Base-by-base conservation (phyloP, 1,139 yeast genomes). In the Suhomyces kunorum region DNA sequence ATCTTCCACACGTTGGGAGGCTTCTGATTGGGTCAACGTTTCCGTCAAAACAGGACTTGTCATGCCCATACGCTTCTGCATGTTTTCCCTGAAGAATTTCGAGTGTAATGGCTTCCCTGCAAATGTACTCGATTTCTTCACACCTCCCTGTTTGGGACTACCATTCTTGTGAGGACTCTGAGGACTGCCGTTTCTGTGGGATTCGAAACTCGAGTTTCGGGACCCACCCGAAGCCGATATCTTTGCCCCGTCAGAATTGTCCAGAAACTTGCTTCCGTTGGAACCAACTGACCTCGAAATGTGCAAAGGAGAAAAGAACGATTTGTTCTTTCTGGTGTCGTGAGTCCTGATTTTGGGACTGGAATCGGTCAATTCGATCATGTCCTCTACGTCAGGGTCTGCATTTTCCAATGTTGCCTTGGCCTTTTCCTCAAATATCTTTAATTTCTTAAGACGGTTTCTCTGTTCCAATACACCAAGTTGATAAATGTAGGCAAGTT, bases 391-490 rank as follows among this genome's bases (percentile, higher is more conserved):
- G 20, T 46, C 48, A 0, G 50, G 50, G 6, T 40, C 49, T 2
- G 54, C 48, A 3, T 32, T 35, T 2, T 42, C 43, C 8, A 51
- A 40, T 2, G 56, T 42, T 8, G 43, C 49, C 5, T 42, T 46
- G 3, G 50, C 55, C 27, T 47, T 50, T 32, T 49, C 48, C 9
- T 71, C 71, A 42, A 70, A 71, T 1, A 57, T 43, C 22, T 58
- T 58, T 37, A 45, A 28, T 43, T 69, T 65, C 38, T 55, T 55
- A 7, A 66, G 31, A 34, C 77, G 53, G 23, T 59, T 61, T 31
- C 50, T 55, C 42, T 72, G 76, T 38, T 69, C 77, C 13, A 69
- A 42, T 2, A 45, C 19, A 2, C 76, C 77, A 9, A 71, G 51
- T 39, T 72, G 73, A 40, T 47, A 64, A 20, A 72, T 71, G 44